Base-by-base conservation (phyloP, 2,329 filamentous ascomycete species). In the Aspergillus caelatus region DNA sequence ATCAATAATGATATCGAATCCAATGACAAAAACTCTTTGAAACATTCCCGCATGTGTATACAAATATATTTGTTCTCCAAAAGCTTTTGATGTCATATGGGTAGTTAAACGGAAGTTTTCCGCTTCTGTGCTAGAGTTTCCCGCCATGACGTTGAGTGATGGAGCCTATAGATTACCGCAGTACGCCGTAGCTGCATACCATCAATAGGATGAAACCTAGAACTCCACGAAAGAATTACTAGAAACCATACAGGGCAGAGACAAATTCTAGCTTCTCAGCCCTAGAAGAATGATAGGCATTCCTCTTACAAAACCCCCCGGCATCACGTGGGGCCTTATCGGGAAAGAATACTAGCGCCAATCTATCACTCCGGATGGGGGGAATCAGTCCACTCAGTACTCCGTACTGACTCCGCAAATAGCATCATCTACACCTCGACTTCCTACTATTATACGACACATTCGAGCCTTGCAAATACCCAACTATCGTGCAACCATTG, bases 291-390 rank as follows among this genome's bases (percentile, higher is more conserved):
- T n/a, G 39, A 41, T n/a, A n/a, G 39, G 19, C n/a, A 41, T 53
- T 46, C 52, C 26, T 7, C 39, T 10, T 11, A 28, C 32, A 5
- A 14, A 14, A 54, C 30, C 39, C 48, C 48, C 34, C 58, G 53
- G 56, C 57, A 62, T 65, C 63, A 63, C 60, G 59, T 67, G 65
- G 36, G 3, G 9, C 57, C 12, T 30, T 30, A 32, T 39, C 57
- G 57, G 46, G 57, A 23, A 59, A 52, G n/a, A 43, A 48, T 48
- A 43, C 11, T n/a, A 30, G 19, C 6, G 19, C 7, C 1, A 32
- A 32, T 39, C 10, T 14, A 32, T 23, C 32, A n/a, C 39, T 10
- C 16, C 9, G 46, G 19, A 16, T 16, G 34, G 32, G 30, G 30
- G 34, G 14, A 36, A 36, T 36, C 34, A 36, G 34, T 16, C 34